A percentile compares a stretch with the other conserved stretches of the same genome.
phyloP scores from a whole-genome alignment of 495 filamentous ascomycete genomes.

The Hypoxylon rickii region DNA sequence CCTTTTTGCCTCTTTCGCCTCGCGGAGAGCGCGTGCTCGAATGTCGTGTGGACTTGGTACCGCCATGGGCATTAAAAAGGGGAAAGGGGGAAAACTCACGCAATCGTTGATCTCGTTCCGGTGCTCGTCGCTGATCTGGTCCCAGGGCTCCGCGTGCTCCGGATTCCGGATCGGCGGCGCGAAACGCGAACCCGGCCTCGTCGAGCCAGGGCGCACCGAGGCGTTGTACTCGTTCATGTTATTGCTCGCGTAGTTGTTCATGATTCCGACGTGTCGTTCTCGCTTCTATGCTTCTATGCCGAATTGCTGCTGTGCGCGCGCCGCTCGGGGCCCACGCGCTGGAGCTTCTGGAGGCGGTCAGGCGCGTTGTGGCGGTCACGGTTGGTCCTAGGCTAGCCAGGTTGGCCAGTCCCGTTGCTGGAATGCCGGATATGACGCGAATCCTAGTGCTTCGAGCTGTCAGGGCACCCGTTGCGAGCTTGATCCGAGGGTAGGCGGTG shows the following conservation, averaged over 20 bases:
- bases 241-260: slow-evolving; percentile 39
- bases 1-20: background rate
- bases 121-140: slow-evolving; percentile 76
- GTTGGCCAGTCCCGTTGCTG: background rate
- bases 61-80: no score
- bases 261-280: slow-evolving; percentile 9
- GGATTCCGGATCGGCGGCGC: slow-evolving; percentile 40
- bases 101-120: slow-evolving; percentile 88
- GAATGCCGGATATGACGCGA: background rate
- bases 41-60: no score
- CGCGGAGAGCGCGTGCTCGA: no score
- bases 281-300: background rate
- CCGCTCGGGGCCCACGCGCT: slow-evolving; percentile 11
- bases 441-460: slow-evolving; percentile 1
- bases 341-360: background rate
- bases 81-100: slow-evolving; percentile 53
- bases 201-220: slow-evolving; percentile 34
- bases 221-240: slow-evolving; percentile 38
- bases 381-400: background rate
- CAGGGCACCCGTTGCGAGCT: background rate
- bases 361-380: background rate
- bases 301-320: slow-evolving; percentile 15
- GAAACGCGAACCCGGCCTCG: slow-evolving; percentile 36
- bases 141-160: slow-evolving; percentile 44
- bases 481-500: background rate